A percentile compares a stretch with the other conserved stretches of the same genome.
These are phyloP conservation scores for Colletotrichum melonis DNA, from an alignment of 2,329 filamentous ascomycete genomes.

Conservation along the genomic window DNA sequence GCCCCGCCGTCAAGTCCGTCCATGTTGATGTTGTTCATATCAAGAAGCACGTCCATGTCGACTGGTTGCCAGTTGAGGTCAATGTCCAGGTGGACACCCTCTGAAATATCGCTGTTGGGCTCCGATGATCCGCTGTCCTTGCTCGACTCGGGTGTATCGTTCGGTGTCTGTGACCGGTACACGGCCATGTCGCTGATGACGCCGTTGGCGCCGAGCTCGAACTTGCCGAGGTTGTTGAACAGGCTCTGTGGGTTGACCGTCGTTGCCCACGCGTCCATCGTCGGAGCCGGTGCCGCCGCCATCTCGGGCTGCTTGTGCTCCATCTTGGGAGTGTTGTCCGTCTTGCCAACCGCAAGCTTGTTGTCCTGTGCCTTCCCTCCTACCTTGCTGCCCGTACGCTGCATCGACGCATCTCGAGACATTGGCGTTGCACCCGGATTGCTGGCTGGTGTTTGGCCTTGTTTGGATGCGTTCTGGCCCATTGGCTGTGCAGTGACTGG, in stretches of 20 bases:
- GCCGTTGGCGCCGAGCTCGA: conserved; percentile 56
- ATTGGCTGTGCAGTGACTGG: conserved; percentile 50
- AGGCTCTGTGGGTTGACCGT: conserved; percentile 55
- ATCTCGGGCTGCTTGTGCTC: conserved; percentile 46
- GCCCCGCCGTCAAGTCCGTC: conserved; percentile 38
- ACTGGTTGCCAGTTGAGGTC: conserved; percentile 62
- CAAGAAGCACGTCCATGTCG: conserved; percentile 56
- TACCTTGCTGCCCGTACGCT: conserved; percentile 58
- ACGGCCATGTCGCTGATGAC: conserved; percentile 64
- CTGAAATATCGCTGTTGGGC: conserved; percentile 71
- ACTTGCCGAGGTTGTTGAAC: conserved; percentile 51
- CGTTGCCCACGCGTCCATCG: conserved; percentile 49
- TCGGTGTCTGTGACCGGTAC: conserved; percentile 68
- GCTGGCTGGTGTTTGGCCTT: conserved; percentile 57
- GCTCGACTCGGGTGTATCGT: conserved; percentile 73
- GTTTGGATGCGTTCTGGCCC: conserved; percentile 57
- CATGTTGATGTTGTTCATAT: conserved; percentile 53
- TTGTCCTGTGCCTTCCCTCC: conserved; percentile 53
- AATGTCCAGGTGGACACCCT: conserved; percentile 64
- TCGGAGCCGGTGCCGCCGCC: conserved; percentile 29
- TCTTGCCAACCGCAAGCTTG: conserved; percentile 44
- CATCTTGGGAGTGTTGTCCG: conserved; percentile 38
- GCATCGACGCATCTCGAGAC: conserved; percentile 63
- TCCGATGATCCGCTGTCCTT: conserved; percentile 71
- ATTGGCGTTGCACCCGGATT: conserved; percentile 59